A percentile compares a stretch with the other conserved stretches of the same genome.
These are phyloP conservation scores for Mesembryanthemum crystallinum DNA, from an alignment of 148 eudicot species.

Conservation along the genomic window DNA sequence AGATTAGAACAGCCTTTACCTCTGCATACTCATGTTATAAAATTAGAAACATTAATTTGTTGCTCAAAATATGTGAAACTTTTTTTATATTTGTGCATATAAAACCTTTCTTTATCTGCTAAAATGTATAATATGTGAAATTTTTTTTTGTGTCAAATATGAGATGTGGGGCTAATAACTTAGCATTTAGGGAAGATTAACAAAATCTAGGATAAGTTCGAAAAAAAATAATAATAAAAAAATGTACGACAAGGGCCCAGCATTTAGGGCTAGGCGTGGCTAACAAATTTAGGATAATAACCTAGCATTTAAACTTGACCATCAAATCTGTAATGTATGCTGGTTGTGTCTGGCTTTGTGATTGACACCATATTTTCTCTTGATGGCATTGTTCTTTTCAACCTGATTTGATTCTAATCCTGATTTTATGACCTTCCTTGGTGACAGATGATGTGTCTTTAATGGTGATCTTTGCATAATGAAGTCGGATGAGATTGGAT, in stretches of 20 bases:
- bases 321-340: not conserved
- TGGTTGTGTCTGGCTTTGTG: not conserved
- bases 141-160: not conserved
- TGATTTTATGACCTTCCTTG: not conserved
- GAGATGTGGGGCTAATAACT: not conserved
- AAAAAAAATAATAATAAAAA: not conserved
- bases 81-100: no score
- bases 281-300: not conserved
- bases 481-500: constrained; percentile 23
- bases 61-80: no score
- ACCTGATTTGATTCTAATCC: constrained; percentile 1
- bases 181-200: not conserved
- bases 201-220: no score
- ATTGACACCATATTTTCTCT: not conserved
- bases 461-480: constrained; percentile 15
- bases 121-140: no score
- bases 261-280: not conserved
- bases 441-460: constrained; percentile 29
- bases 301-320: not conserved
- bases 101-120: no score
- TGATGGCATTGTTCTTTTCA: not conserved
- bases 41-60: no score
- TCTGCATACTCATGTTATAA: not conserved
- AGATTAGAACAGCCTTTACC: not conserved
- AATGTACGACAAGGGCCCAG: not conserved